Evolutionary conservation across 2,329 filamentous ascomycete species (phyloP).

Genomic region (Phyllosticta citribraziliensis): DNA sequence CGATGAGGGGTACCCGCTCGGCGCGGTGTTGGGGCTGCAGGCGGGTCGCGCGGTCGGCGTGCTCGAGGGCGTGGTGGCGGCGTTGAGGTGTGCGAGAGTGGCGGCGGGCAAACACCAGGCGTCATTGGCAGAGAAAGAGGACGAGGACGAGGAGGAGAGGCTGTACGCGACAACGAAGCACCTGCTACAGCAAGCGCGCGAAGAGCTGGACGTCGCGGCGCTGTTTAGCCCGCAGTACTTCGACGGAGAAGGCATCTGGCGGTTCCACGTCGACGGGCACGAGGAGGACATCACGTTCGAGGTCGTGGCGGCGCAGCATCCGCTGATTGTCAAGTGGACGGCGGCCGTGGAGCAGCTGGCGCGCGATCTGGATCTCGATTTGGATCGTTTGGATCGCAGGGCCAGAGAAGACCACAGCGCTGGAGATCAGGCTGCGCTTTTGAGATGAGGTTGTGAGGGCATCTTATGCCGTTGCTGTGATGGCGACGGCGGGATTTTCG

Average conservation of each 20-base stretch:
- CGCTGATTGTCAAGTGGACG: constrained; percentile 55
- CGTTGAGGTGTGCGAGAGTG: constrained; percentile 24
- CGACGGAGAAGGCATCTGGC: constrained; percentile 62
- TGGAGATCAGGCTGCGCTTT: not conserved
- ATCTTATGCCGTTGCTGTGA: not conserved
- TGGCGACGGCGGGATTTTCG: not conserved
- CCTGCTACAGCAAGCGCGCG: constrained; percentile 37
- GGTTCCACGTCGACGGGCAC: constrained; percentile 42
- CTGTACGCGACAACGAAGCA: constrained; percentile 19
- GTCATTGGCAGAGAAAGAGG: constrained; percentile 2
- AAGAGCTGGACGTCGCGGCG: constrained; percentile 50
- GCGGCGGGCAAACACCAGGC: too few relatives aligned
- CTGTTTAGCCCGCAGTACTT: constrained; percentile 61
- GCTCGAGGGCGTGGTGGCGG: constrained; percentile 58
- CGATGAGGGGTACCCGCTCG: constrained; percentile 80
- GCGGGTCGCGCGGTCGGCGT: constrained; percentile 69
- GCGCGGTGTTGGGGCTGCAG: constrained; percentile 66
- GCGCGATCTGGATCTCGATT: constrained; percentile 29
- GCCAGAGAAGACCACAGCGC: not conserved
- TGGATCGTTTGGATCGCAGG: constrained; percentile 10
- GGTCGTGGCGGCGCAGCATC: constrained; percentile 54
- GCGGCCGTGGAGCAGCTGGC: constrained; percentile 34
- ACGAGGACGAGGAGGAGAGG: constrained; percentile 10
- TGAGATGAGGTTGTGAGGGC: not conserved
- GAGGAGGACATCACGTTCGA: constrained; percentile 29